These are phyloP conservation scores for Stachybotrys chlorohalonatus DNA, from an alignment of 2,329 filamentous ascomycete genomes.

Conservation along the genomic window DNA sequence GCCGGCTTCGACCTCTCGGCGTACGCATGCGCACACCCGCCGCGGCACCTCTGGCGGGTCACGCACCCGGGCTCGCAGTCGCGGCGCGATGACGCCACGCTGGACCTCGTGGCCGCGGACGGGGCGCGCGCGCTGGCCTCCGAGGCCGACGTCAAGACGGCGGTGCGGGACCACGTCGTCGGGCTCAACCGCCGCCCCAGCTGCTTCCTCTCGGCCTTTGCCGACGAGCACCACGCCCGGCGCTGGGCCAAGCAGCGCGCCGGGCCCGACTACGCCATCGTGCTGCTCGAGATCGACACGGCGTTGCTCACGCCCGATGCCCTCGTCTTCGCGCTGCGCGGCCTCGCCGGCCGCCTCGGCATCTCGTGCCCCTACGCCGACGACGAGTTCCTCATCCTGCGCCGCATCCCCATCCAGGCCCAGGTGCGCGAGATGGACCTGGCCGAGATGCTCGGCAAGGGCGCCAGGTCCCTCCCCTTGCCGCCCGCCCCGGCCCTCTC, in stretches of 20 bases:
- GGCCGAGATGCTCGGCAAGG: not conserved
- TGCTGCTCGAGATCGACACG: not conserved
- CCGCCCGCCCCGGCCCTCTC: not conserved
- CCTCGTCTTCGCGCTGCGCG: not conserved
- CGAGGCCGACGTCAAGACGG: not conserved
- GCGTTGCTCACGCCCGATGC: not conserved
- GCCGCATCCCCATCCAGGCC: not conserved
- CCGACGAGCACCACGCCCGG: not conserved
- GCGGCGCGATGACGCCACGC: not conserved
- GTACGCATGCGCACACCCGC: not conserved
- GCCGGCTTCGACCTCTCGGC: not conserved
- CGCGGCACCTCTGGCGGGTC: not conserved
- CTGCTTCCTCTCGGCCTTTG: not conserved
- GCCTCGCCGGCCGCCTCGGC: not conserved
- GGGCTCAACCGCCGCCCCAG: not conserved
- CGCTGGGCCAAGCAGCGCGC: not conserved
- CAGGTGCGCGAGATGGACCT: not conserved
- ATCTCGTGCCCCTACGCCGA: not conserved
- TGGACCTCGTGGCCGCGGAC: not conserved
- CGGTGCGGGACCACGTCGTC: not conserved
- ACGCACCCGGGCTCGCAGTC: not conserved
- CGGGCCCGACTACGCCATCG: not conserved
- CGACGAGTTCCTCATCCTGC: not conserved
- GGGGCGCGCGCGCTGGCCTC: not conserved
- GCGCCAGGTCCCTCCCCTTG: not conserved